Evolutionary conservation across 164 flowering plant species (phyloP).

Genomic region (Chimonanthus salicifolius): DNA sequence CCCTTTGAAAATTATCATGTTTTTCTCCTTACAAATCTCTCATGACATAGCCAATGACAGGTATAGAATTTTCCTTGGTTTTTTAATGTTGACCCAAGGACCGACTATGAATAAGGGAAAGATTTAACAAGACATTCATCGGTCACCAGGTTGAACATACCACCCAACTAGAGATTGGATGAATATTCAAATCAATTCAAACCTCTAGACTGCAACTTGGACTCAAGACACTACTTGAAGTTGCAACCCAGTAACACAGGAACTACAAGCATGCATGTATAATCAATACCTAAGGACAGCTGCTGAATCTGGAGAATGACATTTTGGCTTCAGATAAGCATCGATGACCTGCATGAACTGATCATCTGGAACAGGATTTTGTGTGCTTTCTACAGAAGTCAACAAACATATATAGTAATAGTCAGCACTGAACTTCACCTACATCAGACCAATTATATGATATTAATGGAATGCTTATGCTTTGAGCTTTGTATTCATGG

Average conservation of each 20-base stretch:
- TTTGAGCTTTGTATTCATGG: too few species aligned
- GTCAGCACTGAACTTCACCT: background rate
- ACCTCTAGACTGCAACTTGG: background rate
- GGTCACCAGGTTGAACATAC: too few species aligned
- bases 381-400: slow-evolving; percentile 22
- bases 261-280: background rate
- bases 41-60: too few species aligned
- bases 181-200: background rate
- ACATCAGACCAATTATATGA: background rate
- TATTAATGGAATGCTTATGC: too few species aligned
- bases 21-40: too few species aligned
- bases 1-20: too few species aligned
- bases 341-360: slow-evolving; percentile 48
- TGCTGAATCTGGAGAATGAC: slow-evolving; percentile 74
- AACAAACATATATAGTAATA: background rate
- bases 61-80: too few species aligned
- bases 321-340: slow-evolving; percentile 85
- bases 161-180: too few species aligned
- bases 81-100: too few species aligned
- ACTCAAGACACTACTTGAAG: background rate
- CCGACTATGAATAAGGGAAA: too few species aligned
- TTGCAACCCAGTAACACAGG: background rate
- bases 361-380: slow-evolving; percentile 16
- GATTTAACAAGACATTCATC: too few species aligned
- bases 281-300: slow-evolving; percentile 52